Conservation (phyloP, 106 monocot genomes). For the Dendrobium chrysotoxum region DNA sequence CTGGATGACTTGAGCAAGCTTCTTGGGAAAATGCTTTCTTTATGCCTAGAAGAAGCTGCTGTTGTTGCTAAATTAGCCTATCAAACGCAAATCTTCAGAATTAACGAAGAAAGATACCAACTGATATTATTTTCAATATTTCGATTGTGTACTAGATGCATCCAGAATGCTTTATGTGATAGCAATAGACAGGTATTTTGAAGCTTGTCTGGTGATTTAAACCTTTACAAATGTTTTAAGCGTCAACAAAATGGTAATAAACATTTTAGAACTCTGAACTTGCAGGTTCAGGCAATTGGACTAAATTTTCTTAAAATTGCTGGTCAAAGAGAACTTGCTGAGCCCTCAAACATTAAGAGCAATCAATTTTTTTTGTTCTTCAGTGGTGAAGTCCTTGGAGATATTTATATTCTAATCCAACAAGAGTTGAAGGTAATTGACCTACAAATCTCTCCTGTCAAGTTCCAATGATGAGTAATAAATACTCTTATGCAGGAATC, state of each 20-base stretch:
- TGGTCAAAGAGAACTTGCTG: slow-evolving; percentile 57
- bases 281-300: slow-evolving; percentile 61
- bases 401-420: slow-evolving; percentile 63
- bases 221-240: neutral
- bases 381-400: slow-evolving; percentile 53
- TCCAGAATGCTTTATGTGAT: slow-evolving; percentile 40
- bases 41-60: slow-evolving; percentile 60
- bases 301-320: slow-evolving; percentile 50
- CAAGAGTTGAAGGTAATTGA: slow-evolving; percentile 49
- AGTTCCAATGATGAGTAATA: neutral
- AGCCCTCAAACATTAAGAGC: slow-evolving; percentile 22
- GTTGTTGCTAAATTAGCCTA: slow-evolving; percentile 51
- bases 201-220: slow-evolving; percentile 1
- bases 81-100: slow-evolving; percentile 18
- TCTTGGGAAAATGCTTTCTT: slow-evolving; percentile 52
- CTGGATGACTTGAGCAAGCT: slow-evolving; percentile 38
- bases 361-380: slow-evolving; percentile 42
- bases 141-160: slow-evolving; percentile 33
- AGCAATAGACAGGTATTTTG: slow-evolving; percentile 54
- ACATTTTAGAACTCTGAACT: neutral
- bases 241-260: neutral
- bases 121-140: slow-evolving; percentile 22
- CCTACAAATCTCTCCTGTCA: neutral
- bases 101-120: slow-evolving; percentile 18
- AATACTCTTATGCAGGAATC: slow-evolving; percentile 32